These are phyloP conservation scores for Lasiosphaeria miniovina DNA, from an alignment of 495 filamentous ascomycete genomes.

Conservation along the genomic window DNA sequence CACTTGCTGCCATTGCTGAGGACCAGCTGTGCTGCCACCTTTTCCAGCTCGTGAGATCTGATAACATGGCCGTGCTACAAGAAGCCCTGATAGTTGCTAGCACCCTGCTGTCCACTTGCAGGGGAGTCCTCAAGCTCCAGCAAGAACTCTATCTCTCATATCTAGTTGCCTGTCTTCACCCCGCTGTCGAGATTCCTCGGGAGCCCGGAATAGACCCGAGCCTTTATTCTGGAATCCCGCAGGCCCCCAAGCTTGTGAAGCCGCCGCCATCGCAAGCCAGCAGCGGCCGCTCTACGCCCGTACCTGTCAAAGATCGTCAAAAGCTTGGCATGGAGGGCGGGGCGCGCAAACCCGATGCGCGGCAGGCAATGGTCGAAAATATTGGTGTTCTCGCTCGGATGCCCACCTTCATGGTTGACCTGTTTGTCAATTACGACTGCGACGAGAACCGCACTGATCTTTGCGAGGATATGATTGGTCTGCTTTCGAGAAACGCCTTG, in stretches of 20 bases:
- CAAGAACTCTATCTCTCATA: constrained; percentile 97
- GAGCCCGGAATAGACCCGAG: constrained; percentile 88
- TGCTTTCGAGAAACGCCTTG: constrained; percentile 90
- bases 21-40: constrained; percentile 92
- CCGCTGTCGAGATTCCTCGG: constrained; percentile 83
- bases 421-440: constrained; percentile 98
- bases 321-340: constrained; percentile 93
- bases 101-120: constrained; percentile 85
- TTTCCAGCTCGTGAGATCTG: constrained; percentile 94
- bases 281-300: constrained; percentile 87
- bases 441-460: constrained; percentile 88
- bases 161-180: constrained; percentile 88
- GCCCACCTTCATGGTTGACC: constrained; percentile 88
- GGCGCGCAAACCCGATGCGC: constrained; percentile 82
- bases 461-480: constrained; percentile 90
- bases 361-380: constrained; percentile 98
- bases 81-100: constrained; percentile 88
- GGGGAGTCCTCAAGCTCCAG: constrained; percentile 90
- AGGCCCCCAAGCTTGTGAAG: constrained; percentile 82
- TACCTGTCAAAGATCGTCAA: constrained; percentile 89
- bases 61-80: constrained; percentile 89
- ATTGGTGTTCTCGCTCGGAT: constrained; percentile 88
- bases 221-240: constrained; percentile 90
- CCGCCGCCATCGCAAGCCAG: constrained; percentile 70
- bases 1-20: constrained; percentile 80